Percentiles rank a stretch among this genome's conserved stretches.
phyloP scores from a whole-genome alignment of 2,329 filamentous ascomycete species.

The Penicillium sp. region DNA sequence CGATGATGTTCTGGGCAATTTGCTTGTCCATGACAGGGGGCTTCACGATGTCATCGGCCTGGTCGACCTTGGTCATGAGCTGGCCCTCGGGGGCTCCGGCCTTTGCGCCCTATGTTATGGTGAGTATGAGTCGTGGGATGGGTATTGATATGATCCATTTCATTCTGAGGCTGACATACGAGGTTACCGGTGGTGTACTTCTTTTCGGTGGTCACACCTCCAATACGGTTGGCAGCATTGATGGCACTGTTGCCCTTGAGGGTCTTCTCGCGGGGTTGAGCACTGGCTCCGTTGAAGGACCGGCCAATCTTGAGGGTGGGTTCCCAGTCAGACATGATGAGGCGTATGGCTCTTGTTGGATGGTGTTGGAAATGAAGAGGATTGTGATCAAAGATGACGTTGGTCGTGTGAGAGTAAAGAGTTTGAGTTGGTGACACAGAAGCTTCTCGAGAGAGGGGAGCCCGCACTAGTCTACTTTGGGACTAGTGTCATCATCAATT shows the following conservation, averaged over 20 bases:
- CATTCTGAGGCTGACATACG: conserved; percentile 50
- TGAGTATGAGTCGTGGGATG: conserved; percentile 10
- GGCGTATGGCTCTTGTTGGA: background rate
- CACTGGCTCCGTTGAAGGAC: conserved; percentile 68
- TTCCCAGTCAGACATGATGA: conserved; percentile 79
- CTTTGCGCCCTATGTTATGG: conserved; percentile 41
- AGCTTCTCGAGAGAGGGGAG: conserved; percentile 39
- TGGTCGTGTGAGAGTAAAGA: conserved; percentile 34
- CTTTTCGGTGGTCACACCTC: conserved; percentile 87
- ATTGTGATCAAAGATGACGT: conserved; percentile 13
- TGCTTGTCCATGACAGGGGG: conserved; percentile 45
- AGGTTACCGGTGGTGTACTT: conserved; percentile 78
- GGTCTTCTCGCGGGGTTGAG: conserved; percentile 75
- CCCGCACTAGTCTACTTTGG: conserved; percentile 24
- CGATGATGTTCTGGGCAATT: conserved; percentile 54
- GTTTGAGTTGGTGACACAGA: conserved; percentile 42
- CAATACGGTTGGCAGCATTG: conserved; percentile 84
- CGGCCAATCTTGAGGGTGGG: conserved; percentile 88
- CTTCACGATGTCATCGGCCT: conserved; percentile 95
- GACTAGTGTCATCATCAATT: conserved; percentile 15
- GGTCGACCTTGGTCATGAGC: conserved; percentile 96
- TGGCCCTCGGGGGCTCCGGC: conserved; percentile 72
- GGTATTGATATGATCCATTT: background rate
- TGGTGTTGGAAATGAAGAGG: conserved; percentile 4
- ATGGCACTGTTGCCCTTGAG: conserved; percentile 80